Evolutionary conservation across 768 basidiomycete species (phyloP), one percentile per base, ranked within the genome.

Genomic region (Mycena kentingensis): DNA sequence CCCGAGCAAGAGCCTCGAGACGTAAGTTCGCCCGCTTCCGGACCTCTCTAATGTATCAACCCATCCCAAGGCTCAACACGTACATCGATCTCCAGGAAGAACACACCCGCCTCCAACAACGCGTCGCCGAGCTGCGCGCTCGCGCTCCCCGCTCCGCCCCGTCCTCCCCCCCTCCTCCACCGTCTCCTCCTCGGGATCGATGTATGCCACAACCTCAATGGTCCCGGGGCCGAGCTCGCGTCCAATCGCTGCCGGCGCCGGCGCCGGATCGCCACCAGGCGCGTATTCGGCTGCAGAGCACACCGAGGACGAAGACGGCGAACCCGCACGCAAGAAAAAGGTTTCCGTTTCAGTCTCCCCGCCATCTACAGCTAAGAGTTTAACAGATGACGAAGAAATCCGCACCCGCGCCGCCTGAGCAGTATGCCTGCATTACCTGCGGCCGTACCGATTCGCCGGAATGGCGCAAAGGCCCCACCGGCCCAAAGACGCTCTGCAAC

Each of bases 401-500:
- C 7, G 70, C 77, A 32, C 66, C 67, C 7, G 70, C 77, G 32
- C 66, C 67, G 18, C 65, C 70, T 3, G 88, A 90, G 49, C 87
- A 88, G 63, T 83, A 93, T 65, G 91, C 95, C 11, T 98, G 94
- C 64, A 79, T 90, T 27, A 93, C 87, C 13, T 99, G 96, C 62
- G 97, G 97, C 16, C 79, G 93, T 53, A 98, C 95, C 1, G 92
- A 94, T 69, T 95, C 93, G 35, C 95, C 97, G 0, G 96, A 99
- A 72, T 99, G 96, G 96, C 82, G 96, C 62, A 95, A 93, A 80
- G 96, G 96, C 11, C 96, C 96, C 1, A 78, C 83, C 49, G 96
- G 96, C 29, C 93, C 96, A 1, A 99, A 98, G 73, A 97, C 96
- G n/a, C 73, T 98, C 4, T 98, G 96, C 76, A 97, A 98, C 69